Evolutionary conservation across 768 basidiomycete species (phyloP).

Genomic region (Macrocybe gigantea): DNA sequence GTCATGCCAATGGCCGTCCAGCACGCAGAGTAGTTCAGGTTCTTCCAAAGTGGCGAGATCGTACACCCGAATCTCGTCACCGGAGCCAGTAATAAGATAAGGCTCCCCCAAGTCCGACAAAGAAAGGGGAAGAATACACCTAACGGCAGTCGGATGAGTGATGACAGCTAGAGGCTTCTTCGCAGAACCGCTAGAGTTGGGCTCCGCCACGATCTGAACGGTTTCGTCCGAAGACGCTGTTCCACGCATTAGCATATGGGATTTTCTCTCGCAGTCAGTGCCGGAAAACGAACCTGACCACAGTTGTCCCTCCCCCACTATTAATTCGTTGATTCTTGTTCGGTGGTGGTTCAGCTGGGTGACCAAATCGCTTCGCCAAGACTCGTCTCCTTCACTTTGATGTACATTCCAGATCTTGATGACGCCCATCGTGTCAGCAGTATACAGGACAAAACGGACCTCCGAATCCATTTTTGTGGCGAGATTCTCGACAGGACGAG

Average conservation of each 20-base stretch:
- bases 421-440: slow-evolving; percentile 89
- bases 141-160: slow-evolving; percentile 58
- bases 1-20: slow-evolving; percentile 91
- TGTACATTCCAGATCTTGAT: slow-evolving; percentile 76
- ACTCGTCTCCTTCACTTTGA: slow-evolving; percentile 28
- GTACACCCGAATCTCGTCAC: slow-evolving; percentile 77
- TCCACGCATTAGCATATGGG: neutral
- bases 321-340: slow-evolving; percentile 75
- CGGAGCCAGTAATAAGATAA: slow-evolving; percentile 77
- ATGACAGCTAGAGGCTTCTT: slow-evolving; percentile 44
- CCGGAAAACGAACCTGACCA: slow-evolving; percentile 69
- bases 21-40: slow-evolving; percentile 62
- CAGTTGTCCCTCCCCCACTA: slow-evolving; percentile 60
- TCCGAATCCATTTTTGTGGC: slow-evolving; percentile 46
- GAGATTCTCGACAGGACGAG: slow-evolving; percentile 80
- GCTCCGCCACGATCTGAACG: slow-evolving; percentile 53
- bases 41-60: slow-evolving; percentile 67
- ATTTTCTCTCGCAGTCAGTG: neutral
- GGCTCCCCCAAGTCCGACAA: slow-evolving; percentile 62
- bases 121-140: slow-evolving; percentile 64
- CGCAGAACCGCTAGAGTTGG: slow-evolving; percentile 12
- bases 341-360: slow-evolving; percentile 69
- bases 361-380: slow-evolving; percentile 45
- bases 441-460: slow-evolving; percentile 55
- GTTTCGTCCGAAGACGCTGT: slow-evolving; percentile 89